Conservation (phyloP, 805 yeast species). For the Teunomyces stri region DNA sequence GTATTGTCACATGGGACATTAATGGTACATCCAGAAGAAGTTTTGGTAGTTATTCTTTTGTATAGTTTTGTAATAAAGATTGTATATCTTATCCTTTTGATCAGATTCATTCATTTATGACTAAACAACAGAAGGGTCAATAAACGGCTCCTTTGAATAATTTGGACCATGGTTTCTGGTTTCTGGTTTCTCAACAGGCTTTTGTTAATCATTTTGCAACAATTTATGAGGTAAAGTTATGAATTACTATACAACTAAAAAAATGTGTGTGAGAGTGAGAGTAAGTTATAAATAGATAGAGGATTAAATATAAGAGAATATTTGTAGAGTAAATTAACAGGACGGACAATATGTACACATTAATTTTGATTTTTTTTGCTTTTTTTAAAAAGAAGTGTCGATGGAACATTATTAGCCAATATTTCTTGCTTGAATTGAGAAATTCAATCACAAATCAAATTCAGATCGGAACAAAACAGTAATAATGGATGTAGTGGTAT, state of each 20-base stretch:
- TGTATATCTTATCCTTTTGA: not conserved
- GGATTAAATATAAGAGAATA: conserved; percentile 1
- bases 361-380: conserved; percentile 1
- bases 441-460: not conserved
- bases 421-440: not conserved
- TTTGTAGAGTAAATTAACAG: conserved; percentile 1
- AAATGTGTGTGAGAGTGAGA: not conserved
- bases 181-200: too few relatives aligned
- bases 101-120: not conserved
- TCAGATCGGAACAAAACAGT: not conserved
- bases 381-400: not conserved
- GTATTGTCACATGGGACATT: conserved; percentile 67
- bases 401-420: not conserved
- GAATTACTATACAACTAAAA: not conserved
- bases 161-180: too few relatives aligned
- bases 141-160: too few relatives aligned
- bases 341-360: conserved; percentile 2
- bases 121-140: too few relatives aligned
- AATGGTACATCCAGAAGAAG: conserved; percentile 63
- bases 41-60: conserved; percentile 51
- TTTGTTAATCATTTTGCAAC: not conserved
- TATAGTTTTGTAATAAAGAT: conserved; percentile 11
- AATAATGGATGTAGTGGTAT: not conserved
- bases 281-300: conserved; percentile 1
- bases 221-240: not conserved